Base-by-base conservation (phyloP, 139 green algal species). In the Tetraselmis chui region DNA sequence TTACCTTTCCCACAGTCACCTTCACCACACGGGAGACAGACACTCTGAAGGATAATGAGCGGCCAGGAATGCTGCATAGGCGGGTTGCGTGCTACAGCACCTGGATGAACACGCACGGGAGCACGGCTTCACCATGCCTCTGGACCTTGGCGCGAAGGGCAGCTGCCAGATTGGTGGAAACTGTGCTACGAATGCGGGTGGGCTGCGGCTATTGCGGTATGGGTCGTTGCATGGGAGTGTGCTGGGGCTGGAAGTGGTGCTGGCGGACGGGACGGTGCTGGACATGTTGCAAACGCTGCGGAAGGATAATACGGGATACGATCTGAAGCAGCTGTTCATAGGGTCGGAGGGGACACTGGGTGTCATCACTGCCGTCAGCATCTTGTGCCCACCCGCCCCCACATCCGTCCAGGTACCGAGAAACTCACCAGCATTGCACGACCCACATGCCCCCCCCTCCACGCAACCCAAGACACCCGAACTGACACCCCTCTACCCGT, bases 291-390 rank as follows among this genome's bases (percentile, higher is more conserved):
- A 81, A 18, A 89, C 86, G 5, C 84, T 98, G 75, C 87, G 94
- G 23, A 99, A 99, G 84, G 96, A 99, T 92, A 99, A 98, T 91
- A 99, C 97, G 0, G 96, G 97, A 32, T 98, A 97, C 79, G 94
- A 98, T 89, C 86, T 99, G 31, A 98, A 99, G 91, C 94, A 99
- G 86, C 90, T 99, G 27, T 98, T 99, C 88, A 97, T 99, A 23
- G 97, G 96, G 0, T 91, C 89, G 1, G 97, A 99, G 86, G 97
- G 97, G 59, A 98, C 92, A 18, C 88, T 99, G 74, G 97, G 94
- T n/a, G 79, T 97, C 1, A 85, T 98, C 32, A 97, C 95, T 0
- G 88, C 87, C 0, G 94, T 96, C 0, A 88, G 93, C 22, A 88
- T 99, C 0, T 88, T 94, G 79, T 95, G 92, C 81, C 89, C 91